Evolutionary conservation across 73 alveolate genomes (phyloP), one percentile per base, ranked within the genome.

Genomic region (Halteria grandinella): DNA sequence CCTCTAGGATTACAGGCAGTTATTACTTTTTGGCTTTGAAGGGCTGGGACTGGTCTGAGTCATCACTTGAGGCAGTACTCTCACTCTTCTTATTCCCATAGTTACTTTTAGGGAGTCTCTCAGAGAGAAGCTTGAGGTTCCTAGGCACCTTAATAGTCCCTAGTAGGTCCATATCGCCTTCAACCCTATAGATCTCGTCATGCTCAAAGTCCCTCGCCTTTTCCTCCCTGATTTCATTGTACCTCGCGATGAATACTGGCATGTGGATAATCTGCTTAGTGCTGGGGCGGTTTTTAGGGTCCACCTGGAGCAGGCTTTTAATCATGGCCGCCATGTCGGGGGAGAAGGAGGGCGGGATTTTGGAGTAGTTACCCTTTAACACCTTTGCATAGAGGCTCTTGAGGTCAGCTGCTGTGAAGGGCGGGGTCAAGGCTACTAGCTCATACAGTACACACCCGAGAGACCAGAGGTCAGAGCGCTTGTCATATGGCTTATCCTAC

Each of bases 401-500:
- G 84, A 93, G 79, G 80, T 87, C 91, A 17, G 86, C 55, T 1
- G 96, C 98, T 50, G 87, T 55, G 69, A 93, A 93, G 10, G 98
- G 98, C 3, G 98, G 98, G 4, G 73, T 57, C 34, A 90, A 58
- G 27, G 91, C 86, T 31, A 91, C 80, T 86, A 93, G 75, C 75
- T 93, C 98, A 83, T 93, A 93, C 5, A 93, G 66, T 2, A 93
- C 95, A 64, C 98, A 93, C 18, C 98, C 98, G 32, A 93, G 77
- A 0, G 95, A 82, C 98, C 98, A 93, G 54, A 93, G 87, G 60
- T 93, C 98, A 17, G 95, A 76, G 58, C 92, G 87, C 31, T 89
- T 78, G 71, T 93, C 97, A 80, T 93, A 93, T 11, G 94, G 96
- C 47, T 82, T 89, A 49, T 93, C 98, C 58, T 89, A 70, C 98